Percentiles rank a stretch among this genome's conserved stretches.
Conservation (phyloP, 495 filamentous ascomycete genomes). For the Margaritispora aquatica region DNA sequence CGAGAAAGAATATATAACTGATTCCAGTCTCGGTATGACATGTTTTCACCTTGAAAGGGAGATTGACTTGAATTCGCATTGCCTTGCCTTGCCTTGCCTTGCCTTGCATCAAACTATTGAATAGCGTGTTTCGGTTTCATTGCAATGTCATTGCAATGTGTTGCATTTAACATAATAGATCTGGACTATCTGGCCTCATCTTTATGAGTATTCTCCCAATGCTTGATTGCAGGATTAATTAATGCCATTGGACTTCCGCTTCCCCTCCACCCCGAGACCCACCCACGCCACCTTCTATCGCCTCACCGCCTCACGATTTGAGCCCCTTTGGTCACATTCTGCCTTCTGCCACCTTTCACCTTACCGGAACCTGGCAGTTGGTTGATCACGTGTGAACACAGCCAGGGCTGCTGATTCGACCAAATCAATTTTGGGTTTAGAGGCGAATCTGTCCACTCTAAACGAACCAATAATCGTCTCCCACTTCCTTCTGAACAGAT, state of each 20-base stretch:
- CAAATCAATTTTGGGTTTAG: slow-evolving; percentile 13
- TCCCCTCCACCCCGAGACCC: background rate
- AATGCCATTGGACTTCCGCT: background rate
- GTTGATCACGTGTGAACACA: too few relatives aligned
- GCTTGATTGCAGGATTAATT: background rate
- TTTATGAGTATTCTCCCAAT: background rate
- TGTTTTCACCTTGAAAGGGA: too few relatives aligned
- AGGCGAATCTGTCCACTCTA: slow-evolving; percentile 1
- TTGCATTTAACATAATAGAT: background rate
- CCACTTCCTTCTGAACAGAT: slow-evolving; percentile 18
- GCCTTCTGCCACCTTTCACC: slow-evolving; percentile 10
- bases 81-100: too few relatives aligned
- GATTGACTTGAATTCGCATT: too few relatives aligned
- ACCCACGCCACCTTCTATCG: background rate
- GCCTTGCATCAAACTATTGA: too few relatives aligned
- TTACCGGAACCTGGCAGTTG: too few relatives aligned
- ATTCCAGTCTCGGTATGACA: too few relatives aligned
- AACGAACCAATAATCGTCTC: slow-evolving; percentile 21
- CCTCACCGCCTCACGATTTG: background rate
- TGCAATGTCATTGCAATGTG: too few relatives aligned
- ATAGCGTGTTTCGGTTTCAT: too few relatives aligned
- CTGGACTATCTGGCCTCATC: background rate
- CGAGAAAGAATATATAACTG: too few relatives aligned
- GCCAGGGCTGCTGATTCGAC: too few relatives aligned
- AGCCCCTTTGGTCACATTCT: background rate